Evolutionary conservation across 2,329 filamentous ascomycete species (phyloP).

Genomic region (Xylariomycetidae sp.): DNA sequence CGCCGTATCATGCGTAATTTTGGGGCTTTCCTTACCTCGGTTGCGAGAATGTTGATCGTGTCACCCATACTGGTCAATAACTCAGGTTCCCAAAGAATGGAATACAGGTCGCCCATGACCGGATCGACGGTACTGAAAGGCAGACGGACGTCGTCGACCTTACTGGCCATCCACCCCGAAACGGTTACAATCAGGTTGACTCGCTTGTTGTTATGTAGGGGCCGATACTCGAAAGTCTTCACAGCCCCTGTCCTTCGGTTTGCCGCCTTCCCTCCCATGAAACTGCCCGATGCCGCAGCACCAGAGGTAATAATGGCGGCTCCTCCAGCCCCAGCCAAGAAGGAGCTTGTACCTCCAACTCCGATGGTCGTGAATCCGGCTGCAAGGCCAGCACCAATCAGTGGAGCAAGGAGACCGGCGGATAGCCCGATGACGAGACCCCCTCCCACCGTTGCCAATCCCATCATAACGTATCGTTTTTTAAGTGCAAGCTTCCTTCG

Average conservation of each 20-base stretch:
- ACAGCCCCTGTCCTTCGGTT: constrained; percentile 84
- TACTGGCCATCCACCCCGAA: constrained; percentile 97
- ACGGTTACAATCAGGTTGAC: constrained; percentile 94
- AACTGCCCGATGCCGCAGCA: constrained; percentile 78
- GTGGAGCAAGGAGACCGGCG: constrained; percentile 82
- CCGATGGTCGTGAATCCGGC: constrained; percentile 95
- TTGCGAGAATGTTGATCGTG: constrained; percentile 96
- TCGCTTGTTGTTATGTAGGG: constrained; percentile 95
- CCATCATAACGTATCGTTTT: constrained; percentile 89
- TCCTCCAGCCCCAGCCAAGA: constrained; percentile 86
- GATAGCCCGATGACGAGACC: constrained; percentile 93
- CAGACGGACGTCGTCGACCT: constrained; percentile 90
- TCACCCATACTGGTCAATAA: constrained; percentile 98
- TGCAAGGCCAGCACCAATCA: constrained; percentile 90
- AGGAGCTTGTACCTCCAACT: constrained; percentile 80
- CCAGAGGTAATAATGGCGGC: constrained; percentile 91
- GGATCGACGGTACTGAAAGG: constrained; percentile 96
- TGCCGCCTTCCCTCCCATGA: constrained; percentile 83
- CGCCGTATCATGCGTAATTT: too few species aligned
- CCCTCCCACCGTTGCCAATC: constrained; percentile 90
- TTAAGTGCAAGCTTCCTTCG: constrained; percentile 78
- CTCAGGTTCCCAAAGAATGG: constrained; percentile 94
- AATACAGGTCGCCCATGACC: constrained; percentile 97
- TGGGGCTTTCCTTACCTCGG: constrained; percentile 68
- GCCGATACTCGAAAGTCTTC: constrained; percentile 93